These are phyloP conservation scores for Epithele typhae DNA, from an alignment of 768 basidiomycete genomes.

Conservation along the genomic window DNA sequence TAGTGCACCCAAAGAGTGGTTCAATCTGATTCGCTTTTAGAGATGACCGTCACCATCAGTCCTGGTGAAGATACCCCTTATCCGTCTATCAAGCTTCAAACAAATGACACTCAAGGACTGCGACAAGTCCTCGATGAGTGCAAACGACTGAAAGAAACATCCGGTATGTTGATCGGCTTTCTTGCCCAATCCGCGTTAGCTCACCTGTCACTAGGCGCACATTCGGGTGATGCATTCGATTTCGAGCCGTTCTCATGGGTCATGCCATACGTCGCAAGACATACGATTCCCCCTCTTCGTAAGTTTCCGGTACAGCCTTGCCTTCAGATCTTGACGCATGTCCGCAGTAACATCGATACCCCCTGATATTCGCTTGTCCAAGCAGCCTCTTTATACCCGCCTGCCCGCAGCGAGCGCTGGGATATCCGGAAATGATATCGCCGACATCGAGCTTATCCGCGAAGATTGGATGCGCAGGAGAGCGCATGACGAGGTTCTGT, in stretches of 20 bases:
- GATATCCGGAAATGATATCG: constrained; percentile 51
- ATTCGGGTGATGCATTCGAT: constrained; percentile 14
- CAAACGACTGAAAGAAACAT: constrained; percentile 48
- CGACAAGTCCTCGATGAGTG: constrained; percentile 48
- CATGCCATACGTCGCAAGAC: constrained; percentile 31
- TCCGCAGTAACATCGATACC: constrained; percentile 38
- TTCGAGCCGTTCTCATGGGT: constrained; percentile 42
- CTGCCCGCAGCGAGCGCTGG: constrained; percentile 65
- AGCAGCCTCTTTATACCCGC: constrained; percentile 43
- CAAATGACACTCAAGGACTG: constrained; percentile 45
- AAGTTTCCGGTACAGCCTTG: not conserved
- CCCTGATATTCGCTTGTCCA: constrained; percentile 51
- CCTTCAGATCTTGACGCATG: not conserved
- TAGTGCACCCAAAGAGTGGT: too few species aligned
- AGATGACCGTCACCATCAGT: constrained; percentile 50
- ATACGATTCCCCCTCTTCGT: constrained; percentile 7
- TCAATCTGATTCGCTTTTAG: constrained; percentile 36
- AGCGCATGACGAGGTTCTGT: constrained; percentile 30
- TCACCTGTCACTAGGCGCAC: not conserved
- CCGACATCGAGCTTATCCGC: constrained; percentile 53
- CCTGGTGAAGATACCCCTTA: constrained; percentile 34
- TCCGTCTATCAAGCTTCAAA: constrained; percentile 39
- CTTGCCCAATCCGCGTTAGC: not conserved
- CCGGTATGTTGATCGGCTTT: constrained; percentile 30
- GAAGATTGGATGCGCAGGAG: constrained; percentile 58